Conservation (phyloP, 805 yeast species). For the Yarrowia sp. region DNA sequence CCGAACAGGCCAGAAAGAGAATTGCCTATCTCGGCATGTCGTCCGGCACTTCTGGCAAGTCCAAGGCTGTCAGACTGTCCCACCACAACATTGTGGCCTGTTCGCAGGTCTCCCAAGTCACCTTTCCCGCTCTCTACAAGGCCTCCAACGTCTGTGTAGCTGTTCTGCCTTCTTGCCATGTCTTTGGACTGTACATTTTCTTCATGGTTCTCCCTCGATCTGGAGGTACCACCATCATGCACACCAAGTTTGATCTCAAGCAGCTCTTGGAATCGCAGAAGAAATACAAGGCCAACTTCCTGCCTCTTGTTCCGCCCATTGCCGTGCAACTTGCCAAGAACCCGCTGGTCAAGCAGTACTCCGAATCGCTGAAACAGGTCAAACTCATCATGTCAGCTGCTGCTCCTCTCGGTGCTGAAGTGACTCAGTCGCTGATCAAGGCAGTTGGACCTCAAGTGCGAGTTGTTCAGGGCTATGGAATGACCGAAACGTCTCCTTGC, state of each 20-base stretch:
- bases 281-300: constrained; percentile 50
- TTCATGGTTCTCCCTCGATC: constrained; percentile 43
- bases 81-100: constrained; percentile 26
- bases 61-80: constrained; percentile 24
- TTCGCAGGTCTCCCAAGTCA: constrained; percentile 10
- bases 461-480: constrained; percentile 40
- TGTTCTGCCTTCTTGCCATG: constrained; percentile 48
- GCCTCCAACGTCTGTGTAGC: constrained; percentile 46
- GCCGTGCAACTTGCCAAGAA: constrained; percentile 56
- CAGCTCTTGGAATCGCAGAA: constrained; percentile 45
- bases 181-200: constrained; percentile 47
- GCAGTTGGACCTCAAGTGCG: constrained; percentile 39
- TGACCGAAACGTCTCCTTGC: constrained; percentile 41
- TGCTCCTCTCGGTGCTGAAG: constrained; percentile 53
- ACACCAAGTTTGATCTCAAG: constrained; percentile 50
- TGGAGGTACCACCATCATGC: constrained; percentile 46
- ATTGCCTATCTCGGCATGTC: constrained; percentile 38
- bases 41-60: constrained; percentile 29
- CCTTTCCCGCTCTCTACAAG: constrained; percentile 1
- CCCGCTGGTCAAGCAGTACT: constrained; percentile 54
- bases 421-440: neutral
- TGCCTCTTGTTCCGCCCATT: constrained; percentile 55
- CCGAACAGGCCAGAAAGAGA: constrained; percentile 7
- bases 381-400: constrained; percentile 54
- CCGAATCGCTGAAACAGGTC: constrained; percentile 53